Evolutionary conservation across 768 basidiomycete genomes (phyloP), one percentile per base, ranked within the genome.

Genomic region (Podaxis sp.): DNA sequence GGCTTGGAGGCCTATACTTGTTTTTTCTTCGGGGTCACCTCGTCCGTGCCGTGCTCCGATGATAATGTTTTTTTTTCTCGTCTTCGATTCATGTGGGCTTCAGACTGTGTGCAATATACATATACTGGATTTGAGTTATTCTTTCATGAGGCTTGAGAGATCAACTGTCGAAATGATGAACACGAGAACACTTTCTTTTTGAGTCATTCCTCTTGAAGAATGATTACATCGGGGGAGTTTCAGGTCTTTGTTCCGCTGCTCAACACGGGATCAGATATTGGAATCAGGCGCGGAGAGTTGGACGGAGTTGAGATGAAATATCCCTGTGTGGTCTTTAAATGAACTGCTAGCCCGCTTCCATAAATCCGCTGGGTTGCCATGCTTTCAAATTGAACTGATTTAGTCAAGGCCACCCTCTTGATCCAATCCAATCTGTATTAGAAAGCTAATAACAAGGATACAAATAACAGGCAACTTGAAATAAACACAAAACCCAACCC

Each of bases 61-160:
- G 23, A 38, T 32, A 14, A 14, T 51, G 36, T 59, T 55, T 59
- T 50, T 35, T 38, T 21, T 21, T 1, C 48, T 36, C 18, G 27
- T 23, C 9, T 25, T 42, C 27, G 4, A 11, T 57, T 40, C 36
- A 21, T 18, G 21, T 23, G 56, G 44, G 57, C 32, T 36, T 62
- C 5, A 6, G 28, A 9, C 23, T 57, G 1, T 73, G 70, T 32
- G 32, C 32, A 55, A 25, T 35, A 48, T 61, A 44, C 61, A 28
- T 28, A 61, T 59, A 18, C 28, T 28, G 57, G 36, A 10, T 71
- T 50, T 70, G 69, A 4, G 0, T 64, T 0, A 1, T 28, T 16
- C 38, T 9, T 0, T 1, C 7, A 9, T 32, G 32, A 32, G 32
- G 32, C 32, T 32, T 6, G 9, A 32, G 32, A 32, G 32, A 7